Evolutionary conservation across 2,329 filamentous ascomycete species (phyloP), one percentile per base, ranked within the genome.

Genomic region (Apiospora marii): DNA sequence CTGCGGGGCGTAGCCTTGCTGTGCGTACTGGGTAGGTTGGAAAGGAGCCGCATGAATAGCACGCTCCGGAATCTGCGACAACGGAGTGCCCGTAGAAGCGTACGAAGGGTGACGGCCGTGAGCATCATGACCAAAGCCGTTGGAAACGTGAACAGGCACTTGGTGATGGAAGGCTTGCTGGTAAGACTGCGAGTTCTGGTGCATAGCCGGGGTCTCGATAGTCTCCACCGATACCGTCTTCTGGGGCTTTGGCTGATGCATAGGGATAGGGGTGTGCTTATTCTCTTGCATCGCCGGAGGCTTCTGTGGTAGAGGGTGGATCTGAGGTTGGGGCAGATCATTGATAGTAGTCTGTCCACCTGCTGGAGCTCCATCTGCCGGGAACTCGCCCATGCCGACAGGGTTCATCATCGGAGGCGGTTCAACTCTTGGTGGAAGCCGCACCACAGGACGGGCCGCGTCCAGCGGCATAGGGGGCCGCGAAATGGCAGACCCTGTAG

Each of bases 81-180:
- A 86, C 0, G 95, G 95, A 0, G 95, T 97, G 27, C 92, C 92
- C 5, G 89, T 91, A 2, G 92, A 91, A 43, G 91, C 88, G 79
- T 93, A 93, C 1, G 93, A 93, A 1, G 89, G 85, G 76, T 93
- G 90, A 37, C 92, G 91, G 27, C 86, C 85, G 79, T 95, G 93
- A 34, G 88, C 82, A 72, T 93, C 84, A 53, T 91, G 87, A 7
- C 85, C 83, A 68, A 89, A 87, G 34, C 85, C 84, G 73, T 89
- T 90, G 51, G 85, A 82, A 58, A 94, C 89, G 76, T 95, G 92
- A 4, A 92, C 83, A 2, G 95, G 96, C n/a, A 98, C 91, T 82
- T 98, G 95, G 78, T 98, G 95, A 77, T 98, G 95, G 86, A 98
- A 98, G 0, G 95, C 94, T 80, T 95, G 94, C 78, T 96, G 92